These are phyloP conservation scores for Kuraishia hungarica DNA, from an alignment of 805 yeast genomes.

Conservation along the genomic window DNA sequence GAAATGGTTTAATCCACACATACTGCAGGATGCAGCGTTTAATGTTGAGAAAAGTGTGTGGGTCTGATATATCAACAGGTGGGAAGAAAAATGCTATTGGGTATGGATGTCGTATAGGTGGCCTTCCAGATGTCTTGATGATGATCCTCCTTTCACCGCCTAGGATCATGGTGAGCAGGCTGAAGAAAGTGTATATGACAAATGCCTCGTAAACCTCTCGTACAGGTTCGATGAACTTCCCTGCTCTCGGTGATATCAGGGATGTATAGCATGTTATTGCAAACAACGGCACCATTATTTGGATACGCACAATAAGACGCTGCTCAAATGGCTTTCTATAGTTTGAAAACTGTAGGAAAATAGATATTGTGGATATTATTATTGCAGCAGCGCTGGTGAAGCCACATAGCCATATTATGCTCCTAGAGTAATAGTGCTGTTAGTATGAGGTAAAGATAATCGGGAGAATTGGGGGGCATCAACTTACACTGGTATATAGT, in stretches of 20 bases:
- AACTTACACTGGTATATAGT: background rate
- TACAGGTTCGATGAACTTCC: constrained; percentile 52
- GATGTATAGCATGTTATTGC: constrained; percentile 61
- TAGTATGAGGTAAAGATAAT: too few relatives aligned
- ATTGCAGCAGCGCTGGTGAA: constrained; percentile 20
- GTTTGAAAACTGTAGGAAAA: constrained; percentile 49
- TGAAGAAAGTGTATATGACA: constrained; percentile 88
- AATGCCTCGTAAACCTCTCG: constrained; percentile 93
- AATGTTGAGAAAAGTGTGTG: constrained; percentile 62
- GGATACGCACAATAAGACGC: constrained; percentile 74
- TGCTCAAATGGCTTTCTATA: constrained; percentile 89
- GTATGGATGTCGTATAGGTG: constrained; percentile 63
- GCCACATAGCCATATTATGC: constrained; percentile 12
- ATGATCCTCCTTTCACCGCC: constrained; percentile 92
- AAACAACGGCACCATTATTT: constrained; percentile 73
- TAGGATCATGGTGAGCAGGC: constrained; percentile 68
- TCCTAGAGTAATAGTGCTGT: background rate
- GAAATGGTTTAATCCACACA: constrained; percentile 86
- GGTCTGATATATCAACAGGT: constrained; percentile 78
- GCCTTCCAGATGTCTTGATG: constrained; percentile 57
- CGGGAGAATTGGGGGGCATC: too few relatives aligned
- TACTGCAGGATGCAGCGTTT: constrained; percentile 88
- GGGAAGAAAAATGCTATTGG: constrained; percentile 39
- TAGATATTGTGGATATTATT: constrained; percentile 33
- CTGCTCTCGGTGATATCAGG: constrained; percentile 35